Base-by-base conservation (phyloP, 805 yeast species). In the Yarrowia divulgata region DNA sequence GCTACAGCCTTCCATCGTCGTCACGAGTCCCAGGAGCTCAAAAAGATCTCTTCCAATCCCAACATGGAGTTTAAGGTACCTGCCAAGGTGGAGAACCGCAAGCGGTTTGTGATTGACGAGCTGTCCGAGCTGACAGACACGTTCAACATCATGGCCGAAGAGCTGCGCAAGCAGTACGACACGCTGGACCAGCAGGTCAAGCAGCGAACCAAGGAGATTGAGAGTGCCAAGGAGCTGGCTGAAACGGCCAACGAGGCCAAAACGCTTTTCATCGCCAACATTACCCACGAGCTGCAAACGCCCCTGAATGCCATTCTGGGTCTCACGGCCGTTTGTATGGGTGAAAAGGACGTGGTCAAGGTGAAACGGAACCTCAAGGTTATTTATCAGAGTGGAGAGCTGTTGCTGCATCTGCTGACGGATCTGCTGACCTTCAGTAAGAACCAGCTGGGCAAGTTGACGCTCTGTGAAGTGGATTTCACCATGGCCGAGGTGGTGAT, bases 221-320 rank as follows among this genome's bases (percentile, higher is more conserved):
- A 93, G 78, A 89, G 88, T 1, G 95, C 97, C 10, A 90, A 91
- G 74, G 85, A 90, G 39, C 90, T 89, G 76, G 98, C 97, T 0
- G 98, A 94, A 79, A 87, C 90, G 37, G 99, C 99, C 0, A 94
- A 94, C 77, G 98, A 95, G 73, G 97, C 98, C 2, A 95, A 95
- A 76, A 93, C 98, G 8, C 93, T 91, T 8, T 92, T 92, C 76
- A 89, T 92, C 74, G 97, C 97, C 1, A 91, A 93, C 73, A 93
- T 92, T 18, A 91, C 97, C 0, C 97, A 92, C 77, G 99, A 95
- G 80, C 82, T 95, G 75, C 85, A 98, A 73, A 95, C 98, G 0
- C 99, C 99, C 1, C 81, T 95, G 71, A 95, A 95, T 77, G 99
- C 99, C 76, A 95, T 95, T 50, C 81, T 95, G 68, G 98, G 98